Evolutionary conservation across 257 asterid species (phyloP), one percentile per base, ranked within the genome.

Genomic region (Ajuga chamaepitys): DNA sequence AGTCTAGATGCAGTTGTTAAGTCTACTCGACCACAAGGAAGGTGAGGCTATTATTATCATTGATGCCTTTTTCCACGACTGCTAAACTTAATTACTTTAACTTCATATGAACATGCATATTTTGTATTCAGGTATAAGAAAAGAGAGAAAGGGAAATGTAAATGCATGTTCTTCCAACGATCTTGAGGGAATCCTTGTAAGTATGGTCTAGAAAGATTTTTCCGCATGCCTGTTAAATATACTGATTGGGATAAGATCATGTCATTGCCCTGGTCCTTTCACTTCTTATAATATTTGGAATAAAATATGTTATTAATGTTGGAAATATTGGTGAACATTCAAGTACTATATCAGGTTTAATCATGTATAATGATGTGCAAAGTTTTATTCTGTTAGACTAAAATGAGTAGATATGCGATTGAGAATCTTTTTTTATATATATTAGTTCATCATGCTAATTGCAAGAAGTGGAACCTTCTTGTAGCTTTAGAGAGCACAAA

Each of bases 181-280:
- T 81, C 97, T 94, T 75, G 95, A 88, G 77, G 97, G 96, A 75
- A 94, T 94, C 74, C 95, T 94, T 53, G 97, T 88, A 70, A 82
- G 99, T 76, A 24, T 24, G 13, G 3, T 38, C 59, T 47, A 16
- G n/a, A 21, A 26, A 24, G 18, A 24, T 16, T 55, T 11, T 5
- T 51, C 20, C 25, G 12, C 32, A 25, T 57, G 57, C 17, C 14
- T 70, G 57, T 62, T 62, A 18, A 59, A 28, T 52, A 9, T 64
- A 25, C 7, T 2, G 45, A 51, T 48, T 53, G 61, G 37, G 24
- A 66, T 59, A 32, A 17, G 70, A 54, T 58, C 54, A 45, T 60
- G 51, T 32, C 40, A 41, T 44, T 53, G 65, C 20, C 1, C 12
- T 3, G 4, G 53, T 25, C 7, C 22, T 2, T 54, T 17, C 30